Conservation (phyloP, 129 eudicot genomes). For the Flaveria robusta region DNA sequence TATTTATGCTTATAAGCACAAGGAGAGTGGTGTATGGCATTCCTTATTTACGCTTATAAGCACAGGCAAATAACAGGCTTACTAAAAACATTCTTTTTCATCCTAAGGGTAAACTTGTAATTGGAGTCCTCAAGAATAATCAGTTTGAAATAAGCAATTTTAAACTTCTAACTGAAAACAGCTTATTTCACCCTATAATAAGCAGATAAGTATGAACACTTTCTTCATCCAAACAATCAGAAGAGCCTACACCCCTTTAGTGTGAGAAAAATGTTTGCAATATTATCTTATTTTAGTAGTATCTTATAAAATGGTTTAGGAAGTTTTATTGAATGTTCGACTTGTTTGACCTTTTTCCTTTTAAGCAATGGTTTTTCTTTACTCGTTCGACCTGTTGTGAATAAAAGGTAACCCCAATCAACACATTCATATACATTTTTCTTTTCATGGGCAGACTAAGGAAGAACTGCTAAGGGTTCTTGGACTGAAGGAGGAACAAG, state of each 20-base stretch:
- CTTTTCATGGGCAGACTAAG: slow-evolving; percentile 61
- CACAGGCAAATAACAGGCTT: neutral
- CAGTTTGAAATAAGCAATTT: neutral
- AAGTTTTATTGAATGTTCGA: neutral
- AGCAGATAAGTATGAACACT: neutral
- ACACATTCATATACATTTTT: slow-evolving; percentile 16
- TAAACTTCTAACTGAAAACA: neutral
- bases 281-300: neutral
- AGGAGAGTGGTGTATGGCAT: neutral
- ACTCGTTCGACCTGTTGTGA: neutral
- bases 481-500: slow-evolving; percentile 92
- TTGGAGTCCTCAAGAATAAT: neutral
- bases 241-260: neutral
- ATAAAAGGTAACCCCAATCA: slow-evolving; percentile 1
- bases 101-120: slow-evolving; percentile 1
- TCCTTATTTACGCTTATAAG: neutral
- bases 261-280: neutral
- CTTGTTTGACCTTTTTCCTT: neutral
- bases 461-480: slow-evolving; percentile 94
- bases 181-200: neutral
- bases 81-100: neutral
- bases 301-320: neutral
- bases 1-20: neutral
- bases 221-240: neutral
- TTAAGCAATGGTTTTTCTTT: neutral